Percentiles rank a stretch among this genome's conserved stretches.
Evolutionary conservation across 129 eudicot species (phyloP).

Genomic region (Tanacetum coccineum): DNA sequence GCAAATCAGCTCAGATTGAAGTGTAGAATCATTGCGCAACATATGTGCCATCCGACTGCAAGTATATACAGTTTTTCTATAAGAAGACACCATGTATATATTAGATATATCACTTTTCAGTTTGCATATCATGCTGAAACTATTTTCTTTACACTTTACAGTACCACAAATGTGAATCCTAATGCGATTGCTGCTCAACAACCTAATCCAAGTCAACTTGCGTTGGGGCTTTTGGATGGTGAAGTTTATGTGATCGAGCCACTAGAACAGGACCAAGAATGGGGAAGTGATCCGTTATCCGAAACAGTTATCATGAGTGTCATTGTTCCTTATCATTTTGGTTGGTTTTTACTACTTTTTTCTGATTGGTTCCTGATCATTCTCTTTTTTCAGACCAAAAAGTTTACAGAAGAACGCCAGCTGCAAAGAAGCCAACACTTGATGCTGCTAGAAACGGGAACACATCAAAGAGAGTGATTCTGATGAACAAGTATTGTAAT

Average conservation of each 20-base stretch:
- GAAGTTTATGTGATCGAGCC: conserved; percentile 48
- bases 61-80: conserved; percentile 17
- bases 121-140: too few species aligned
- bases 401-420: too few species aligned
- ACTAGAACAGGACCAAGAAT: conserved; percentile 38
- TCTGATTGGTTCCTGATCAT: conserved; percentile 4
- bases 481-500: too few species aligned
- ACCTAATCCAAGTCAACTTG: conserved; percentile 39
- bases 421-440: too few species aligned
- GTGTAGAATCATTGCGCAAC: conserved; percentile 37
- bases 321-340: too few species aligned
- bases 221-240: conserved; percentile 53
- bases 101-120: too few species aligned
- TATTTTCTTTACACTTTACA: conserved; percentile 2
- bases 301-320: conserved; percentile 12
- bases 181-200: conserved; percentile 48
- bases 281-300: conserved; percentile 39
- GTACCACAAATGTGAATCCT: conserved; percentile 28
- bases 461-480: too few species aligned
- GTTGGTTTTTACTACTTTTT: conserved; percentile 1
- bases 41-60: conserved; percentile 32
- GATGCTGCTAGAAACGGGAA: too few species aligned
- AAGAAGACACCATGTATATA: too few species aligned
- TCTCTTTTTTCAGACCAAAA: too few species aligned
- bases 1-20: conserved; percentile 19